Evolutionary conservation across 1,284 basidiomycete genomes (phyloP), one percentile per base, ranked within the genome.

Genomic region (Fomes fomentarius): DNA sequence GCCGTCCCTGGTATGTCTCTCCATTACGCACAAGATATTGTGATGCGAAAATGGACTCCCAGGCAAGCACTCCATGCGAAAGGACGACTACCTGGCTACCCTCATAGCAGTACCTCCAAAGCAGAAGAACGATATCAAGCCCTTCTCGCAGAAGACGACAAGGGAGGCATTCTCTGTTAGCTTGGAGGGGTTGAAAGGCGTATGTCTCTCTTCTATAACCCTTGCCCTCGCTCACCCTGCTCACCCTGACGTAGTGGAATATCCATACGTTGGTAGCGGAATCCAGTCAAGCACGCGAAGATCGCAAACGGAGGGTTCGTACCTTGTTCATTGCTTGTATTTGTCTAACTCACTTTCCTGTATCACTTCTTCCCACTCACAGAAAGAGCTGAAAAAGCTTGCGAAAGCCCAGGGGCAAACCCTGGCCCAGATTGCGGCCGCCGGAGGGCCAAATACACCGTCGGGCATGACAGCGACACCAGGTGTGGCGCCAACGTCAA

Each of bases 11-110:
- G 86, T 87, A 68, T 64, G 83, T 77, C 39, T 50, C 46, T 25
- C 24, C 49, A 47, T 19, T 57, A 34, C 49, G 52, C 19, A 34
- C 39, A 44, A 22, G 15, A 40, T 45, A 43, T 47, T 34, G 22
- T 21, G 24, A 40, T 54, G 26, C 33, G 41, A 57, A 48, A 56
- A 24, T 40, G 4, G 26, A 24, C 26, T 37, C 34, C 4, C 63
- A 88, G 86, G 89, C 51, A 90, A 89, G 71, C 89, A 91, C 63
- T 89, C 89, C n/a, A 79, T 82, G 76, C 90, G 89, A 75, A 91
- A 88, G 69, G 89, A 91, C 62, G 84, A 88, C 57, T 89, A 84
- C 68, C 71, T 91, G 47, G 78, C 76, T 38, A 82, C 72, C 2
- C 80, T 83, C 59, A 87, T 91, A 72, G 76, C 82, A 62, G 75